Evolutionary conservation across 345 rosid genomes (phyloP), one percentile per base, ranked within the genome.

Genomic region (Brassica cretica): DNA sequence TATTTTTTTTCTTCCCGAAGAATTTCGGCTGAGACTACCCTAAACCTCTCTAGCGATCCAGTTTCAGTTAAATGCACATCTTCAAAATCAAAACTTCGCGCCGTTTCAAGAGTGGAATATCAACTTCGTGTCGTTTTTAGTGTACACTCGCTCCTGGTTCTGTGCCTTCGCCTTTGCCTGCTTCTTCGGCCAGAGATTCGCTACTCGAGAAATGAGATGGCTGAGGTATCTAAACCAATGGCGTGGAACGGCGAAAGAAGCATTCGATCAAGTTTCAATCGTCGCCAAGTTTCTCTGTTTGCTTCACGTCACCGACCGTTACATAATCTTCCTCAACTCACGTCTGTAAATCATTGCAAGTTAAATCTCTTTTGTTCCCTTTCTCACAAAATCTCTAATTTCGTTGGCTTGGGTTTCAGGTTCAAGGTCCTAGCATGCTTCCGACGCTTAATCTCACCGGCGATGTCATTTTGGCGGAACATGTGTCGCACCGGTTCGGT

Each of bases 341-440:
- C 74, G 96, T 91, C 63, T 53, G 84, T 77, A 49, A 82, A 65
- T 44, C 19, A 11, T 21, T 37, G 19, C 12, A 33, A 60, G 29
- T 56, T 6, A 37, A 37, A 44, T 61, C 19, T 32, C 19, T 56
- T 51, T 64, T 0, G 44, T 32, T n/a, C 32, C 5, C 3, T 14
- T 6, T 24, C 9, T 14, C 32, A 24, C 7, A 2, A 12, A 2
- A 56, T 41, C 11, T 60, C 21, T 15, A 14, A 71, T 39, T 59
- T 53, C 14, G 2, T 37, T 27, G 0, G 74, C 55, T 32, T 63
- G 55, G 61, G 75, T 66, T 80, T 77, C 86, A 90, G 96, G 93
- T 88, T 51, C 86, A 81, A 49, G 97, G 94, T 3, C 88, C 91
- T 3, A 91, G 97, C 76, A 91, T 91, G 97, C 88, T 91, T 55